Evolutionary conservation across 108 stramenopile species (phyloP).

Genomic region (Pseudonitzschia pungens): DNA sequence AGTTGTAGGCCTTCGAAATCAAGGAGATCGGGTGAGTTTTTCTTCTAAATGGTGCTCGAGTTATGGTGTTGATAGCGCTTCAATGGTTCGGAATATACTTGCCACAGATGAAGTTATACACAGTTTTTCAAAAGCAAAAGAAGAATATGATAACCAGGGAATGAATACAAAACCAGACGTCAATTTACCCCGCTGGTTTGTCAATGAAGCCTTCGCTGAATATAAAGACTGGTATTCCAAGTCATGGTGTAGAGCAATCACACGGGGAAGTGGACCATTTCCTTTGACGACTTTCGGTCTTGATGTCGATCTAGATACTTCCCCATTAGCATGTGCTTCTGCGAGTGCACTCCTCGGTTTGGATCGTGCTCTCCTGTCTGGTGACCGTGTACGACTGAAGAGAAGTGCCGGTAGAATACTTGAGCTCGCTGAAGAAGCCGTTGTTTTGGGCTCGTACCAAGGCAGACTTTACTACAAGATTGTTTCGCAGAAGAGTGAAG

Average conservation of each 20-base stretch:
- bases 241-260: constrained; percentile 39
- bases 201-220: constrained; percentile 67
- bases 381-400: constrained; percentile 83
- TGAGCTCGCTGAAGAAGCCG: constrained; percentile 88
- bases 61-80: constrained; percentile 66
- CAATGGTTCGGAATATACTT: constrained; percentile 53
- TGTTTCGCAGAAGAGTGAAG: constrained; percentile 87
- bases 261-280: constrained; percentile 72
- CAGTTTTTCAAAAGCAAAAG: constrained; percentile 2
- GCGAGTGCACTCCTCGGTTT: constrained; percentile 84
- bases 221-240: constrained; percentile 65
- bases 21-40: constrained; percentile 90
- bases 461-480: constrained; percentile 82
- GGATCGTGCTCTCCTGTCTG: constrained; percentile 65
- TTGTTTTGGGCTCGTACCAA: constrained; percentile 84
- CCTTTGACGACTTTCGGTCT: constrained; percentile 53
- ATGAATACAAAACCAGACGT: not conserved
- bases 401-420: constrained; percentile 80
- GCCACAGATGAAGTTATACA: constrained; percentile 61
- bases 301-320: constrained; percentile 78
- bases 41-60: constrained; percentile 83
- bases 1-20: constrained; percentile 89
- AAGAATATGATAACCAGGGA: not conserved
- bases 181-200: constrained; percentile 61
- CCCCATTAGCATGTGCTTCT: constrained; percentile 71